phyloP scores from a whole-genome alignment of 352 stramenopile genomes.

The Globisporangium radiosum region DNA sequence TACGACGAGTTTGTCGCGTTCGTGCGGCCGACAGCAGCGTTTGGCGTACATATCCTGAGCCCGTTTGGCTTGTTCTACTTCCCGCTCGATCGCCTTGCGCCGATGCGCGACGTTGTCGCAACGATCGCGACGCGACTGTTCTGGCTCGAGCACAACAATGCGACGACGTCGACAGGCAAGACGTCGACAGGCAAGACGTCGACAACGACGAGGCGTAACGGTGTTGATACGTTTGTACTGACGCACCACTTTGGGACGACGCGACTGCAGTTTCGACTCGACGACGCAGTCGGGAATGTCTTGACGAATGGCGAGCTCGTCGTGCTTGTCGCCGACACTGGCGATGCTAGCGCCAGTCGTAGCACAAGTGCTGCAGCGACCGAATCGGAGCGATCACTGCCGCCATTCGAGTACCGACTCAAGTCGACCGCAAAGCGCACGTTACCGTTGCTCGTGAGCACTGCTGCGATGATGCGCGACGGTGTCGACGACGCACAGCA shows the following conservation, averaged over 20 bases:
- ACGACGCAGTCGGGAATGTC: conserved; percentile 18
- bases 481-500: background rate
- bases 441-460: conserved; percentile 12
- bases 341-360: background rate
- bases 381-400: background rate
- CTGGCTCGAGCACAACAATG: conserved; percentile 53
- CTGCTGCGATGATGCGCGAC: conserved; percentile 1
- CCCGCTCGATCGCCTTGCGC: conserved; percentile 16
- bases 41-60: conserved; percentile 36
- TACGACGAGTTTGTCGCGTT: conserved; percentile 46
- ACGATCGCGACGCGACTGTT: conserved; percentile 45
- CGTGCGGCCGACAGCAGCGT: conserved; percentile 31
- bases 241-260: conserved; percentile 30
- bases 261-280: conserved; percentile 16
- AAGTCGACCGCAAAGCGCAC: conserved; percentile 13
- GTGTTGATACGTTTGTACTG: conserved; percentile 28
- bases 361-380: background rate
- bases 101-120: conserved; percentile 22
- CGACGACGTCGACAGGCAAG: background rate
- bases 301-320: conserved; percentile 37
- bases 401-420: conserved; percentile 17
- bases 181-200: background rate
- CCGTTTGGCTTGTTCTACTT: conserved; percentile 45
- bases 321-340: conserved; percentile 19
- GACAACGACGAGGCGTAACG: conserved; percentile 21